A percentile compares a stretch with the other conserved stretches of the same genome.
Evolutionary conservation across 257 asterid genomes (phyloP).

Genomic region (Solanum lycopersicoides): DNA sequence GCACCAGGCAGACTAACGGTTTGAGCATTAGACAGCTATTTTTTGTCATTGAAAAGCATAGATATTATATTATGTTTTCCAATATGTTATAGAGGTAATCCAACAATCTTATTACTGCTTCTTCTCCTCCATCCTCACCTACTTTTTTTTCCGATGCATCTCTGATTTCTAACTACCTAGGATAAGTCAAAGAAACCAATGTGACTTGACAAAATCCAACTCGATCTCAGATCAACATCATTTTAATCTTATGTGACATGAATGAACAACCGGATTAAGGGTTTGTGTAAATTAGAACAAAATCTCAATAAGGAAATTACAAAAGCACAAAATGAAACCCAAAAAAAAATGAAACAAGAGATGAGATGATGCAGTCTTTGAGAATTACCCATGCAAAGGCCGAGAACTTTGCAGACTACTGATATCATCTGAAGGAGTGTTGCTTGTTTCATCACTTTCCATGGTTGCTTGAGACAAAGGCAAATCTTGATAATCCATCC

Average conservation of each 20-base stretch:
- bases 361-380: background rate
- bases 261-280: background rate
- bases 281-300: background rate
- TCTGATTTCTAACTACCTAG: background rate
- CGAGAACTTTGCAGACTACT: slow-evolving; percentile 40
- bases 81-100: background rate
- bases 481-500: slow-evolving; percentile 33
- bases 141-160: background rate
- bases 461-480: slow-evolving; percentile 33
- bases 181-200: background rate
- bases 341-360: background rate
- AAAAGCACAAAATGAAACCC: background rate
- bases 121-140: background rate
- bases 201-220: background rate
- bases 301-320: background rate
- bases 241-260: background rate
- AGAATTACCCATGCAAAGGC: slow-evolving; percentile 59
- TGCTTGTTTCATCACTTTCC: slow-evolving; percentile 62
- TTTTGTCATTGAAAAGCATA: background rate
- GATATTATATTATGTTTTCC: background rate
- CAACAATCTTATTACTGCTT: background rate
- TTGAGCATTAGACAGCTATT: background rate
- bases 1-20: background rate
- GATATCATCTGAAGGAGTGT: slow-evolving; percentile 34
- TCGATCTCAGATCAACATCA: background rate